Percentiles rank a stretch among this genome's conserved stretches.
Conservation (phyloP, 345 rosid species). For the Erodium maritimum region DNA sequence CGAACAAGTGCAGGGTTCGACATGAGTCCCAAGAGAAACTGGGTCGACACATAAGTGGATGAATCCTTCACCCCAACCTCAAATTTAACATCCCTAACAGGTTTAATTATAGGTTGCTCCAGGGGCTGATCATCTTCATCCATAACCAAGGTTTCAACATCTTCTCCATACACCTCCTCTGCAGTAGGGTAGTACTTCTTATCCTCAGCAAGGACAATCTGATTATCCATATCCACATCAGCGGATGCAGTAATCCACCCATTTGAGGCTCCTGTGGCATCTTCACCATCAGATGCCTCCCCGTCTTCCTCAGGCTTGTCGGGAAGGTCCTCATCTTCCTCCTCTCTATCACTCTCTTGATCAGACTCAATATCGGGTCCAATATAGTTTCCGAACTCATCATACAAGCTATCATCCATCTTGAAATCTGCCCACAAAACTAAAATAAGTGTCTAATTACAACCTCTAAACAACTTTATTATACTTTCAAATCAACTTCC, state of each 20-base stretch:
- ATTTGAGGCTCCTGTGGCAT: constrained; percentile 36
- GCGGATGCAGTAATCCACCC: constrained; percentile 73
- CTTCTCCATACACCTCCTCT: constrained; percentile 94
- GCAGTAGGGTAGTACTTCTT: constrained; percentile 97
- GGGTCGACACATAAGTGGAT: constrained; percentile 78
- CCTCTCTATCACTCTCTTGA: constrained; percentile 60
- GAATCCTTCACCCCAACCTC: constrained; percentile 97
- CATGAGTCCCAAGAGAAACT: constrained; percentile 91
- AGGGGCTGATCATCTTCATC: constrained; percentile 94
- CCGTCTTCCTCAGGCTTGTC: constrained; percentile 39
- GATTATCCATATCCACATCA: constrained; percentile 88
- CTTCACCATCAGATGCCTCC: constrained; percentile 51
- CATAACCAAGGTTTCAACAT: constrained; percentile 88
- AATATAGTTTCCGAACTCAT: constrained; percentile 96
- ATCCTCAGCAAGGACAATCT: constrained; percentile 92
- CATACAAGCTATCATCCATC: constrained; percentile 93
- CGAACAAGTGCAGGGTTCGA: constrained; percentile 78
- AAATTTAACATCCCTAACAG: constrained; percentile 64
- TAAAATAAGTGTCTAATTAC: no score
- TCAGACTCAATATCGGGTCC: constrained; percentile 97
- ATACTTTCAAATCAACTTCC: no score
- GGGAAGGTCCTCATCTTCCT: constrained; percentile 55
- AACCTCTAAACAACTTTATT: no score
- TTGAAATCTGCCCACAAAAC: neutral
- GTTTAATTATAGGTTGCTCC: constrained; percentile 81